Base-by-base conservation (phyloP, 441 rosid species). In the Geranium incanum region DNA sequence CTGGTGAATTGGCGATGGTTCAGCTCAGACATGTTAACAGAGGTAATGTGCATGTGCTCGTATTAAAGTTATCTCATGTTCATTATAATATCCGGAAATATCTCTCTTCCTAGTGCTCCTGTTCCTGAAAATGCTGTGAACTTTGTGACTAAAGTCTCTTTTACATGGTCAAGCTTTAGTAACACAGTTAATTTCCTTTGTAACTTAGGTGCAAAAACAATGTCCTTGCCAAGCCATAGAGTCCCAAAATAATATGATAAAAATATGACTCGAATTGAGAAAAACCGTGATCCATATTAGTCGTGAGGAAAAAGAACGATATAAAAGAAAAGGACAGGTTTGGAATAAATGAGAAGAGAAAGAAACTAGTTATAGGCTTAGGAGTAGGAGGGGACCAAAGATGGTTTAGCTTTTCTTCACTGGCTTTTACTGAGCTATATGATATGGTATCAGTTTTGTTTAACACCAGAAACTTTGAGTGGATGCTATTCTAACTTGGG, bases 401-500 rank as follows among this genome's bases (percentile, higher is more conserved):
- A 57, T 19, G 23, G 21, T 59, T 8, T 57, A 57, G 23, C 63
- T n/a, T 57, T 57, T 57, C 21, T 57, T 57, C 62, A 57, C 1
- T 16, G 63, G 6, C 63, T 57, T 57, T n/a, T 57, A 57, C 23
- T 59, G 3, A 59, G 33, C 64, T 59, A 59, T 28, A 16, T 6
- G 64, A 59, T 28, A 16, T 6, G 64, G 21, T 59, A n/a, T 18
- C 5, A 59, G 19, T 28, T 59, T 18, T 57, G 52, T 59, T 59
- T 59, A 59, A 59, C 64, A 6, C 18, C 64, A 59, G 12, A 57
- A 57, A 6, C 9, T 28, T 59, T 28, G 1, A 6, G 33, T 59
- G 64, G 64, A 59, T 59, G 28, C 64, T 45, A 59, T 18, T 33
- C 33, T 59, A 59, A 59, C 64, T 59, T 59, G 64, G 64, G 64